phyloP scores from a whole-genome alignment of 768 basidiomycete species.

The Asterophora lycoperdoides region DNA sequence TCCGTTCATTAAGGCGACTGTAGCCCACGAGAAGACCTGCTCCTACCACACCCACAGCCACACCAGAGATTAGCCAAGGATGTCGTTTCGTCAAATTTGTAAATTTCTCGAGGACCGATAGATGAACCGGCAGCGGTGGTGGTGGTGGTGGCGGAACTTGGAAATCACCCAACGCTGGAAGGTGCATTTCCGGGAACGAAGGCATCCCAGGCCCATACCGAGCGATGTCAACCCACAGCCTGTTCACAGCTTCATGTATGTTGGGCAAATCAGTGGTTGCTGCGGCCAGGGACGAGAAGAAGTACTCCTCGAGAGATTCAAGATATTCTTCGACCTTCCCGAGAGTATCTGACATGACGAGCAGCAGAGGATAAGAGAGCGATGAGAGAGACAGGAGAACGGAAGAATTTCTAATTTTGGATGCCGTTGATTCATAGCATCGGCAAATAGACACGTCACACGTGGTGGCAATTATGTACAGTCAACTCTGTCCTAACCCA shows the following conservation, averaged over 20 bases:
- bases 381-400: background rate
- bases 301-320: slow-evolving; percentile 56
- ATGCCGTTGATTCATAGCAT: slow-evolving; percentile 10
- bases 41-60: slow-evolving; percentile 57
- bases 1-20: slow-evolving; percentile 28
- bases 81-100: slow-evolving; percentile 51
- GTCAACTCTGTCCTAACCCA: too few species aligned
- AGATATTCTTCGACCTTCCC: slow-evolving; percentile 73
- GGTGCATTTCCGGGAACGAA: slow-evolving; percentile 43
- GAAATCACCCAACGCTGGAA: slow-evolving; percentile 67
- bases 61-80: slow-evolving; percentile 55
- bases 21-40: slow-evolving; percentile 61
- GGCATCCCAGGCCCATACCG: slow-evolving; percentile 74
- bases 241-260: slow-evolving; percentile 60
- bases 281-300: slow-evolving; percentile 51
- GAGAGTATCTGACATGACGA: slow-evolving; percentile 33
- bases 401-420: background rate
- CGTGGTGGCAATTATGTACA: too few species aligned
- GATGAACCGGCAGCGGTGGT: slow-evolving; percentile 49
- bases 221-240: slow-evolving; percentile 74
- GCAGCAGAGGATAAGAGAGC: background rate
- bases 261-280: slow-evolving; percentile 59
- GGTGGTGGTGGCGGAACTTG: slow-evolving; percentile 61
- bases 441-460: slow-evolving; percentile 12
- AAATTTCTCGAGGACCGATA: slow-evolving; percentile 43